Base-by-base conservation (phyloP, 2,329 filamentous ascomycete genomes). In the Purpureocillium takamizusanense region DNA sequence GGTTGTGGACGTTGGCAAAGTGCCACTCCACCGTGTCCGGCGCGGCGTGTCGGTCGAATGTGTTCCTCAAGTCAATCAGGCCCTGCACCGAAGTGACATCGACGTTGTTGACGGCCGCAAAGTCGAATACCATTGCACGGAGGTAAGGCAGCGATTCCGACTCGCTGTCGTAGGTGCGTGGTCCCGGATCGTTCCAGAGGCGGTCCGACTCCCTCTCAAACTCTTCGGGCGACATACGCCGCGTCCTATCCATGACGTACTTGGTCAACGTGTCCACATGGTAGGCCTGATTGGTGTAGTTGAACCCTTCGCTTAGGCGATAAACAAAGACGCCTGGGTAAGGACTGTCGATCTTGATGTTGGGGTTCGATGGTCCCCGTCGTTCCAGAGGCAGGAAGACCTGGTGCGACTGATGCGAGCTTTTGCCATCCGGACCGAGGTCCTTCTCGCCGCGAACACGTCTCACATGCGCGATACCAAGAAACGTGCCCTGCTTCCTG, bases 51-150 rank as follows among this genome's bases (percentile, higher is more conserved):
- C 65, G 61, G 51, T 76, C 70, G 2, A 80, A 60, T 16, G 69
- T 64, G 44, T 69, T 70, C 31, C 74, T 66, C 11, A 76, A 55
- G 47, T 78, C 74, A 33, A 76, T 61, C 10, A 81, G 57, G 1
- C 70, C 70, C 47, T 80, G 74, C 0, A 78, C 55, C 3, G 71
- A 70, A 0, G 75, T 78, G 8, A 76, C 65, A 42, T 81, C 76
- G 21, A 79, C 58, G 40, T 67, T 65, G 48, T 75, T 73, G 33
- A 79, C 70, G 2, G 72, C 63, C 0, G 70, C 69, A 49, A 74
- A 76, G 55, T 80, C 76, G 3, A 79, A 60, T 9, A 80, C 62
- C 8, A 81, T 46, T 5, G 76, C 74, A 5, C 65, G 65, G 13
- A 78, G 60, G 10, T 64, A 54, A 0, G 74, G 74, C 1, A 67